Conservation (phyloP, 345 rosid species). For the Chamaenerion angustifolium region DNA sequence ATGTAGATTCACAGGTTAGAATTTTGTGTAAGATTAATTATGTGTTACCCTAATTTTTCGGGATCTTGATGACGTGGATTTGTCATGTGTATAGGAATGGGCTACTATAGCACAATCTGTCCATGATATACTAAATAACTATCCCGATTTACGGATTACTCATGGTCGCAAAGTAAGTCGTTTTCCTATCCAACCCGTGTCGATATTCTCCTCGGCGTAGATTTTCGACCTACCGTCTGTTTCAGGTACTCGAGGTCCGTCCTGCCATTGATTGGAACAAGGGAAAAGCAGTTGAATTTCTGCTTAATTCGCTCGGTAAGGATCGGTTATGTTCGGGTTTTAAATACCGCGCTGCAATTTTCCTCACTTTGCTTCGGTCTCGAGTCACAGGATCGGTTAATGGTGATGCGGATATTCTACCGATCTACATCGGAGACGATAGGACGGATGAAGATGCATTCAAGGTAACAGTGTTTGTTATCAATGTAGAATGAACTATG, state of each 20-base stretch:
- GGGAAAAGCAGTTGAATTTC: conserved; percentile 88
- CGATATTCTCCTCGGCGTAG: too few species aligned
- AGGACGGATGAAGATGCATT: conserved; percentile 87
- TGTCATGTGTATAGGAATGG: conserved; percentile 45
- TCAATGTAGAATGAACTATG: not conserved
- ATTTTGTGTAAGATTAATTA: too few species aligned
- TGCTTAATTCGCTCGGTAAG: conserved; percentile 72
- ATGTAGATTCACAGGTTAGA: conserved; percentile 71
- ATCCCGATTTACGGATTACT: conserved; percentile 60
- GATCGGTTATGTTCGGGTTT: too few species aligned
- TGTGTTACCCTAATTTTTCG: not conserved
- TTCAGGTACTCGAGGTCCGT: conserved; percentile 91
- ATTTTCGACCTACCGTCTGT: too few species aligned
- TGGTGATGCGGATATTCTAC: conserved; percentile 46
- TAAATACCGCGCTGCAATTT: not conserved
- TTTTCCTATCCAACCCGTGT: not conserved
- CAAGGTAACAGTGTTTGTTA: conserved; percentile 28
- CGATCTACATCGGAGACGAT: conserved; percentile 86
- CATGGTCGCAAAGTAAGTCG: conserved; percentile 46
- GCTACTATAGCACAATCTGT: conserved; percentile 56
- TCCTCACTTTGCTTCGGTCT: not conserved
- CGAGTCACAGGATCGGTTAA: conserved; percentile 29
- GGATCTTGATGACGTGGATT: not conserved
- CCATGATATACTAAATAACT: conserved; percentile 55
- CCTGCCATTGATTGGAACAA: conserved; percentile 89